Base-by-base conservation (phyloP, 2,329 filamentous ascomycete genomes). In the Drechslerella dactyloides region DNA sequence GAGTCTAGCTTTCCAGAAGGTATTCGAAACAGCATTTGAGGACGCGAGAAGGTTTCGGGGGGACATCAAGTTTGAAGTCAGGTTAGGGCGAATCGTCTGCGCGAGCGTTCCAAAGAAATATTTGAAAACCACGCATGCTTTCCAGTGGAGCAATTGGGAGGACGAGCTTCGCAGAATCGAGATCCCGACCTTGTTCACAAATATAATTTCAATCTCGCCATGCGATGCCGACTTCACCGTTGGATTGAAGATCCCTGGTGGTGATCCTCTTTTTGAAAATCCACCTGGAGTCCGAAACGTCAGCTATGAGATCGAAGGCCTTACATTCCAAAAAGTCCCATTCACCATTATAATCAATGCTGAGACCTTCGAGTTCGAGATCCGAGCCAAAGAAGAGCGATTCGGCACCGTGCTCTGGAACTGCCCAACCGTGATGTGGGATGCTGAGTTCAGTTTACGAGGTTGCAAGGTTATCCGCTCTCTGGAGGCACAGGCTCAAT, bases 251-350 rank as follows among this genome's bases (percentile, higher is more conserved):
- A 42, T 74, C 21, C 35, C 50, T 19, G 61, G 64, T 37, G 69
- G 73, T 6, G 81, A 84, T 77, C 77, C 82, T 64, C 79, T 82
- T 62, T 78, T 80, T 62, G 68, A 72, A n/a, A 72, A 65, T 19
- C 54, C 60, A 13, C 60, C 68, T 46, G 56, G 50, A 4, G 52
- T 60, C 27, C 37, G 50, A 27, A 61, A 51, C 6, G 68, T 72
- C 30, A 44, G n/a, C 23, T 72, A 72, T 24, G 68, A 72, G 30
- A 72, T 72, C 10, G 55, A 60, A 3, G 53, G 68, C 11, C 60
- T 65, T n/a, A 72, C 68, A 2, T 65, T 72, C 33, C 60, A 72
- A 17, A 72, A 65, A 46, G 24, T 57, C 13, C 60, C 68, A 27
- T 72, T 72, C 42, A 60, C 33, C 4, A 57, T 72, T 15, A 21